A percentile compares a stretch with the other conserved stretches of the same genome.
These are phyloP conservation scores for Lumnitzera littorea DNA, from an alignment of 345 rosid genomes.

Conservation along the genomic window DNA sequence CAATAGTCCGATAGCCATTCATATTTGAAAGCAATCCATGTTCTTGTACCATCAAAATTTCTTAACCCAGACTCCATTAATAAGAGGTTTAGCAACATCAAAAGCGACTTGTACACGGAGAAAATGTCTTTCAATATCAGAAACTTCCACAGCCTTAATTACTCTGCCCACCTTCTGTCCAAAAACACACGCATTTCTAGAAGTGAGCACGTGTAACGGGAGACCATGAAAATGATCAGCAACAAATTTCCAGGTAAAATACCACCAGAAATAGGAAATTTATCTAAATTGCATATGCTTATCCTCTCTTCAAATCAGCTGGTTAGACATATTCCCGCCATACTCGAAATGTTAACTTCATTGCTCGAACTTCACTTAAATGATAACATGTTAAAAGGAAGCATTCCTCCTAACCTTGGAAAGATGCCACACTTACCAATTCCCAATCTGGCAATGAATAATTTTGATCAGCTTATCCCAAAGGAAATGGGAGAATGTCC, in stretches of 20 bases:
- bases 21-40: no score
- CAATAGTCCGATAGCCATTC: no score
- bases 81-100: no score
- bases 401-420: constrained; percentile 10
- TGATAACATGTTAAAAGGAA: constrained; percentile 2
- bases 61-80: no score
- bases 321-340: constrained; percentile 1
- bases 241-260: constrained; percentile 11
- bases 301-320: constrained; percentile 10
- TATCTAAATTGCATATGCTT: neutral
- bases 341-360: neutral
- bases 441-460: constrained; percentile 8
- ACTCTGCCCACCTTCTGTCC: no score
- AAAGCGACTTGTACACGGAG: no score
- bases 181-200: no score
- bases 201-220: no score
- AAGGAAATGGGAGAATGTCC: neutral
- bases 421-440: neutral
- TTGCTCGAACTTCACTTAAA: constrained; percentile 3
- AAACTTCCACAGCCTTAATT: no score
- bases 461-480: constrained; percentile 3
- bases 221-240: neutral
- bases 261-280: constrained; percentile 7
- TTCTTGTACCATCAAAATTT: no score
- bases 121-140: no score